Evolutionary conservation across 2,329 filamentous ascomycete species (phyloP).

Genomic region (Paecilomyces formosus): DNA sequence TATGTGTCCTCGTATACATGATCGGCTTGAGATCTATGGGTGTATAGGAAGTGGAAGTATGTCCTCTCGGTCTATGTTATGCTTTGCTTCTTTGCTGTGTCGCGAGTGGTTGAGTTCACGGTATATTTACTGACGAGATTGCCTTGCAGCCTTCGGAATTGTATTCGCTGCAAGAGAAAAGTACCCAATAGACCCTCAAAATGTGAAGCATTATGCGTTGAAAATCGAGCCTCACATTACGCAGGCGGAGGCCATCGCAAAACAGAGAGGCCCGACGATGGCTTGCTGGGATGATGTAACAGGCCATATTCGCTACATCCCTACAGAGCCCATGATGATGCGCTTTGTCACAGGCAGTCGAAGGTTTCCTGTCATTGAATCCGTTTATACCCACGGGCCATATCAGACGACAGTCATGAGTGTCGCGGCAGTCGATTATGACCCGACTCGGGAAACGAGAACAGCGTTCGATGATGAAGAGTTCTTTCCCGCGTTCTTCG

Average conservation of each 20-base stretch:
- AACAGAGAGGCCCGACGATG: slow-evolving; percentile 5
- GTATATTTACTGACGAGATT: slow-evolving; percentile 1
- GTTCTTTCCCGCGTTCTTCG: slow-evolving; percentile 7
- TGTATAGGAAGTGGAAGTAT: not conserved
- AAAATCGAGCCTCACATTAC: slow-evolving; percentile 11
- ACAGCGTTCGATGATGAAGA: not conserved
- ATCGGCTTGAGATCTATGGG: not conserved
- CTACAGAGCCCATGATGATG: slow-evolving; percentile 19
- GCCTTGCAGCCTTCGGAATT: slow-evolving; percentile 11
- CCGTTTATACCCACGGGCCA: slow-evolving; percentile 18
- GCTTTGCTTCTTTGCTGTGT: not conserved
- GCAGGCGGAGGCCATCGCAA: slow-evolving; percentile 1
- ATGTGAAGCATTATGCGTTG: slow-evolving; percentile 12
- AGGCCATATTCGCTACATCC: slow-evolving; percentile 11
- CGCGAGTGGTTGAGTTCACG: not conserved
- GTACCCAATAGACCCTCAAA: not conserved
- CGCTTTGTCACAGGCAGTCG: slow-evolving; percentile 14
- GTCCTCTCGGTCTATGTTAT: not conserved
- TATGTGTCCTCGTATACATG: not conserved
- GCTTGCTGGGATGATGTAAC: not conserved
- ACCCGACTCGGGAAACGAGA: slow-evolving; percentile 1
- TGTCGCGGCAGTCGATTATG: slow-evolving; percentile 12
- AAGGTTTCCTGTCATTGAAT: slow-evolving; percentile 20
- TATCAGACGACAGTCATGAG: slow-evolving; percentile 21
- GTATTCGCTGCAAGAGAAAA: slow-evolving; percentile 13